These are phyloP conservation scores for Aspergillus sparsus DNA, from an alignment of 495 filamentous ascomycete species.

Conservation along the genomic window DNA sequence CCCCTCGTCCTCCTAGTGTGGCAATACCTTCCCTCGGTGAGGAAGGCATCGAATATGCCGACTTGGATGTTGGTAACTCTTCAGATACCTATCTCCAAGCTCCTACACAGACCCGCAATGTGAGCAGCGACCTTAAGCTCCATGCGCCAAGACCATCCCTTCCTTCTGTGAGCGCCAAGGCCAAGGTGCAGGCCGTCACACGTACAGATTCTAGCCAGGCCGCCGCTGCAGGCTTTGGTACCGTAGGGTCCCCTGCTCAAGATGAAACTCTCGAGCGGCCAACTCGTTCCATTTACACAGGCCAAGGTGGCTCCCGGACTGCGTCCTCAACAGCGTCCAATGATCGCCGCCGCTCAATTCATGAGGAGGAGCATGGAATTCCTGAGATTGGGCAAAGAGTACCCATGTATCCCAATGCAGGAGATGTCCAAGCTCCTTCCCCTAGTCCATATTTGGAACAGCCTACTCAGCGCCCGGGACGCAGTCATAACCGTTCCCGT, in stretches of 20 bases:
- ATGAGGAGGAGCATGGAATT: conserved; percentile 78
- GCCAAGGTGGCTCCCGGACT: conserved; percentile 51
- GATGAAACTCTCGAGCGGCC: conserved; percentile 64
- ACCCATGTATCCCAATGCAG: conserved; percentile 91
- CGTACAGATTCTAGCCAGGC: conserved; percentile 85
- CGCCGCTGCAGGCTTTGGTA: conserved; percentile 77
- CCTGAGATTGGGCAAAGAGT: conserved; percentile 88
- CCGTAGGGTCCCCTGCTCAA: conserved; percentile 52
- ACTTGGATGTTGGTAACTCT: conserved; percentile 49
- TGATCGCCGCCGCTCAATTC: conserved; percentile 52
- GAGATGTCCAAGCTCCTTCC: conserved; percentile 95
- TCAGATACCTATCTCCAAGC: conserved; percentile 44
- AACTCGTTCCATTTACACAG: conserved; percentile 46
- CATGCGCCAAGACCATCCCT: conserved; percentile 90
- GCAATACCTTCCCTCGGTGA: conserved; percentile 82
- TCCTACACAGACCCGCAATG: conserved; percentile 69
- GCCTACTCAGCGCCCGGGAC: conserved; percentile 54
- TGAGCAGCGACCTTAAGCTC: conserved; percentile 78
- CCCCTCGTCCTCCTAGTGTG: conserved; percentile 70
- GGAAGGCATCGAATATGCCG: conserved; percentile 86
- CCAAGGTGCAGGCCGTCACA: conserved; percentile 76
- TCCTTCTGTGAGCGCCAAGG: conserved; percentile 73
- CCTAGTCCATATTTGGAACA: conserved; percentile 64
- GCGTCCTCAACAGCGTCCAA: conserved; percentile 52
- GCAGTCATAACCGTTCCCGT: conserved; percentile 67